Base-by-base conservation (phyloP, 768 basidiomycete species). In the Tylopilus vinaceipallidus region DNA sequence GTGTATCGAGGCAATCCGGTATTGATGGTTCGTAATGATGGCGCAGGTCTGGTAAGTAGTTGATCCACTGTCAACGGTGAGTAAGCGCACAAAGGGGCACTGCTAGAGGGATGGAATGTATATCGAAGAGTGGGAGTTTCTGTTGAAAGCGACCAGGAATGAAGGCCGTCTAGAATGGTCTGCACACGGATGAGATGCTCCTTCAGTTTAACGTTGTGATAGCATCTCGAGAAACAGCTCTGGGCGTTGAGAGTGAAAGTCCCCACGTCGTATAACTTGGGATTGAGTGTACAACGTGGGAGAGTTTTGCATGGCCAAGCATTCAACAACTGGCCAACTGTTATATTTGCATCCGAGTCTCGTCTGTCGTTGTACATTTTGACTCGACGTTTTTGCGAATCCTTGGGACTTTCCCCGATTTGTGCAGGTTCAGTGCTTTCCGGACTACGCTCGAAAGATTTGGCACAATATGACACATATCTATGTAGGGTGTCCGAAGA, bases 221-320 rank as follows among this genome's bases (percentile, higher is more conserved):
- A 57, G 26, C 60, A 54, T 24, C 49, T 54, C 1, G 34, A 20
- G 23, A 62, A 62, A 29, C 47, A 5, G 3, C 4, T 13, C 2
- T 10, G 20, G 23, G 52, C 23, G 4, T 50, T 27, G 23, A 40
- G 20, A 3, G 22, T 22, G 11, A 62, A 26, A 7, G 12, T 4
- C 13, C 11, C 2, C 24, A 54, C 23, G 14, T 56, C 6, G 7
- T 58, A 54, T 13, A 10, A 47, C 17, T 7, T 3, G 9, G 11
- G n/a, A 13, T 27, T n/a, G n/a, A 52, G 48, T 2, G 50, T 44
- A 27, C 12, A 13, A 16, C 20, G 22, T 3, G 50, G 50, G 12
- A 52, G 46, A 30, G 44, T 47, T 35, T 51, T 39, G 27, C 38
- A 54, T 16, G 43, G 52, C 61, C 61, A 62, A 26, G 49, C 36